phyloP scores from a whole-genome alignment of 352 stramenopile genomes.

The Phytopythium kandeliae region DNA sequence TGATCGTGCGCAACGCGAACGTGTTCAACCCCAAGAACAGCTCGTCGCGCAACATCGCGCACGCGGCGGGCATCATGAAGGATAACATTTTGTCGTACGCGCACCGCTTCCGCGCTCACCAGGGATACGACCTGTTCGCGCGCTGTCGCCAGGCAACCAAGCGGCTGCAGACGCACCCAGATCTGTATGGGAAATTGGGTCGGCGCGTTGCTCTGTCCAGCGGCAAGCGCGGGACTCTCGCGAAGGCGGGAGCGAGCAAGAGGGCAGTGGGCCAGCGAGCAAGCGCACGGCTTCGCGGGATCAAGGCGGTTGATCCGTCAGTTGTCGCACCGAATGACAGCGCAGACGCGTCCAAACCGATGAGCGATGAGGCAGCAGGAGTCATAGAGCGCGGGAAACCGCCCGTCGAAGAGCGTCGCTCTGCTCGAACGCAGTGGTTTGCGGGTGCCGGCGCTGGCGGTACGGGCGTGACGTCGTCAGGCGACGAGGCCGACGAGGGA shows the following conservation, averaged over 20 bases:
- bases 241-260: conserved; percentile 7
- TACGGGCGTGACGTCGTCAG: neutral
- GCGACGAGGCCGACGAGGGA: conserved; percentile 13
- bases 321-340: neutral
- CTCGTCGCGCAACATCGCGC: conserved; percentile 64
- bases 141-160: conserved; percentile 79
- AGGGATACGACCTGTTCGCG: conserved; percentile 87
- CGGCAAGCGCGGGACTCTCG: neutral
- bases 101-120: conserved; percentile 79
- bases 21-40: conserved; percentile 87
- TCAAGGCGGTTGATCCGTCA: conserved; percentile 29
- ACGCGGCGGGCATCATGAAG: conserved; percentile 81
- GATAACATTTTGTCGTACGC: conserved; percentile 87
- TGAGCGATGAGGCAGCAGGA: neutral
- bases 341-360: neutral
- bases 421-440: conserved; percentile 30
- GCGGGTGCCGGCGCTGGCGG: conserved; percentile 7
- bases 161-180: conserved; percentile 42
- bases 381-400: neutral
- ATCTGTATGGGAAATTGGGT: conserved; percentile 34
- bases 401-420: neutral
- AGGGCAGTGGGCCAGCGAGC: conserved; percentile 14
- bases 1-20: conserved; percentile 87
- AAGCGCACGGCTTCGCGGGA: conserved; percentile 36
- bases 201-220: neutral